Evolutionary conservation across 441 rosid genomes (phyloP).

Genomic region (Populus hybrid): DNA sequence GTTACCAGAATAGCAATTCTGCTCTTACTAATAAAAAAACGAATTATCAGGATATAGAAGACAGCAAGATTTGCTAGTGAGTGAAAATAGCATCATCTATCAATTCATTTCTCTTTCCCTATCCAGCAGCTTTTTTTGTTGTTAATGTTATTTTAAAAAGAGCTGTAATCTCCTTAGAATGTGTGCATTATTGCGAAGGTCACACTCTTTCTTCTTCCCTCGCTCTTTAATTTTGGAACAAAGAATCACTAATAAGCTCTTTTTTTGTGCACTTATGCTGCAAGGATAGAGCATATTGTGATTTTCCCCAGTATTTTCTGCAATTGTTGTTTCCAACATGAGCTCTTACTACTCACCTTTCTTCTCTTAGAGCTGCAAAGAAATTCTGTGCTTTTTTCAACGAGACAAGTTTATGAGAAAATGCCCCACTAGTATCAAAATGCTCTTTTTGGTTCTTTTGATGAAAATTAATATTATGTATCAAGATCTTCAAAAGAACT

Average conservation of each 20-base stretch:
- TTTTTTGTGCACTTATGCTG: background rate
- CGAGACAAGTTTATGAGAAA: background rate
- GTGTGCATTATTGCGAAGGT: background rate
- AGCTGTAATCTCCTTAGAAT: too few species aligned
- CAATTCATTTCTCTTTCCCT: background rate
- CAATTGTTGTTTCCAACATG: background rate
- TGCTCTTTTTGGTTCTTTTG: background rate
- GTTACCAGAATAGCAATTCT: background rate
- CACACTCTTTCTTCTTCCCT: background rate
- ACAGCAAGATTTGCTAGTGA: background rate
- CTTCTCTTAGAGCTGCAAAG: background rate
- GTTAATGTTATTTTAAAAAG: background rate
- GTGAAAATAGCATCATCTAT: background rate
- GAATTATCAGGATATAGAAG: background rate
- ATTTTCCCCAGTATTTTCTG: background rate
- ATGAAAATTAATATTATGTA: background rate
- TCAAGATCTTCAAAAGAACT: background rate
- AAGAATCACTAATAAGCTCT: too few species aligned
- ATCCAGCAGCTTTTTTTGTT: background rate
- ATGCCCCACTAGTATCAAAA: background rate
- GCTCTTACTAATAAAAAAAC: background rate
- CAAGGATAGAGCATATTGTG: background rate
- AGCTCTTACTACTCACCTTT: background rate
- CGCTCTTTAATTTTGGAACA: background rate
- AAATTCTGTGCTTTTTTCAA: background rate